Evolutionary conservation across 345 rosid species (phyloP), one percentile per base, ranked within the genome.

Genomic region (Eucalyptus curtisii): DNA sequence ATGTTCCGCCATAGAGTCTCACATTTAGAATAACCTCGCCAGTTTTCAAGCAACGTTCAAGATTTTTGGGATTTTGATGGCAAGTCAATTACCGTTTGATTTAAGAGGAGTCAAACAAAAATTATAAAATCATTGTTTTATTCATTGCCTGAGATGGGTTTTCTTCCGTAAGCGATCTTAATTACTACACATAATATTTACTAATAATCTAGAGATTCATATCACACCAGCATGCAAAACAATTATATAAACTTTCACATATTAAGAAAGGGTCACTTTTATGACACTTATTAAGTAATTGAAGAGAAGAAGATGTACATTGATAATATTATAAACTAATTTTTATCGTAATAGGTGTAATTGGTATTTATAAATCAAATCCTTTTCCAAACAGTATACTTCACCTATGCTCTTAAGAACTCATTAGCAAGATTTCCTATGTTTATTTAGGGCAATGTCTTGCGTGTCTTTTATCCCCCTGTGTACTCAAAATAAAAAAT

Each of bases 191-290:
- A 27, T 61, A 27, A 12, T 30, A 27, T 61, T 61, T 61, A 61
- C 68, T 13, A 27, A 30, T 61, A 6, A 3, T 61, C 8, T 13
- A 61, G 68, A 61, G 16, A 61, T 61, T 27, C 0, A 12, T 2
- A 27, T 61, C 1, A 0, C 17, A 61, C 15, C 5, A 61, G 2
- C 66, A 59, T 13, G 68, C 33, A 1, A 61, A 0, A 61, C 8
- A 61, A 61, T 61, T 12, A 6, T 61, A 30, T 61, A 30, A 61
- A 61, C 31, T 30, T 61, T 13, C 31, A 61, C 33, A 61, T 27
- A 30, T 61, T 30, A 30, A 61, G 33, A 61, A 61, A n/a, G 4
- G 4, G 68, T 30, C 33, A 3, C 33, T 13, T 27, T 61, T 61
- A 61, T 27, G 68, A 61, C 17, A 30, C 16, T 61, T 61, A 30